Conservation (phyloP, 441 rosid species). For the Capsella rubella region DNA sequence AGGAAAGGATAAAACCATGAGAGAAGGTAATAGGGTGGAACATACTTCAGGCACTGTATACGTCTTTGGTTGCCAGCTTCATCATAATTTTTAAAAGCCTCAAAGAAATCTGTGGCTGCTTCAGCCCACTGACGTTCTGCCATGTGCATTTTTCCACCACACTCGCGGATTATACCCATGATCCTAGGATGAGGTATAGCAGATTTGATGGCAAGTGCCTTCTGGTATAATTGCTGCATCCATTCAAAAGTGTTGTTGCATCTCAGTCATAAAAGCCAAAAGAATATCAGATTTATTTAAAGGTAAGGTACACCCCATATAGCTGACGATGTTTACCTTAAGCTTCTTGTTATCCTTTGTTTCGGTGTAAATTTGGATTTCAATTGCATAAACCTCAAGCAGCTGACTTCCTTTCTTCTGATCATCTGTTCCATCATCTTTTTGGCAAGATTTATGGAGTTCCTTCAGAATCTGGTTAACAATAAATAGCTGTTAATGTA, state of each 20-base stretch:
- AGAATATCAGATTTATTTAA: constrained; percentile 4
- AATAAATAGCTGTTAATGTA: constrained; percentile 19
- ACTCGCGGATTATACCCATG: constrained; percentile 98
- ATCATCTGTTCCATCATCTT: constrained; percentile 98
- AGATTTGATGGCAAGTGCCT: constrained; percentile 97
- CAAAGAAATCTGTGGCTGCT: constrained; percentile 99
- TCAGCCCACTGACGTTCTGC: constrained; percentile 99
- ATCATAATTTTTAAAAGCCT: constrained; percentile 98
- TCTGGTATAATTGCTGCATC: constrained; percentile 93
- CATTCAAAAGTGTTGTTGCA: constrained; percentile 26
- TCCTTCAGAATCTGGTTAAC: constrained; percentile 82
- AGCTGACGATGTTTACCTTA: constrained; percentile 58
- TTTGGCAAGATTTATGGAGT: constrained; percentile 96
- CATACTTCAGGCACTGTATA: constrained; percentile 95
- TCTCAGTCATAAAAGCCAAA: constrained; percentile 31
- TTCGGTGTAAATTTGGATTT: constrained; percentile 98
- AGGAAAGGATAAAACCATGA: constrained; percentile 20
- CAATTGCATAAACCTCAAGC: constrained; percentile 96
- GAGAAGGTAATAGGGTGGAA: constrained; percentile 17
- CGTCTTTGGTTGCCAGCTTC: constrained; percentile 99
- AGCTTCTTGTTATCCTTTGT: constrained; percentile 99
- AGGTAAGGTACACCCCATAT: constrained; percentile 12
- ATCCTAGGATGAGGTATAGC: constrained; percentile 99
- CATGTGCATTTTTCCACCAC: constrained; percentile 99
- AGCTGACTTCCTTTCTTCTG: constrained; percentile 99